These are phyloP conservation scores for Entomortierella chlamydospora DNA, from an alignment of 192 early-diverging fungal species.

Conservation along the genomic window DNA sequence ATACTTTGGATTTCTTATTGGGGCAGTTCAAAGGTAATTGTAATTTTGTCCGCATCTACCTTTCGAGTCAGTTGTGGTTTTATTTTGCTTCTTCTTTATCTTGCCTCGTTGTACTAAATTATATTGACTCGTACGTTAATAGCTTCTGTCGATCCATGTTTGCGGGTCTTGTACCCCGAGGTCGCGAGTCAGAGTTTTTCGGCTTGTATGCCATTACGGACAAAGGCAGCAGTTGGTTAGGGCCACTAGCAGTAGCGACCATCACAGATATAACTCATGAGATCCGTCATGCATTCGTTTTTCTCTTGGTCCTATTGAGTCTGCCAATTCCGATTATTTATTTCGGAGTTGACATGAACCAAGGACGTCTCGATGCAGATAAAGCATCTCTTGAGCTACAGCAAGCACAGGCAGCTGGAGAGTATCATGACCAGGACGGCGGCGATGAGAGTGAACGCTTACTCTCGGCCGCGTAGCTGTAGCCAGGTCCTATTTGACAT, in stretches of 20 bases:
- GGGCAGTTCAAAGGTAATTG: conserved; percentile 53
- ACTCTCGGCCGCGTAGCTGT: background rate
- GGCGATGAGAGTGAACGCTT: conserved; percentile 29
- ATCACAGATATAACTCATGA: conserved; percentile 65
- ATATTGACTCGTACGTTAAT: background rate
- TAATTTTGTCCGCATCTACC: conserved; percentile 5
- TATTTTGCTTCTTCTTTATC: background rate
- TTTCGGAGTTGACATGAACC: conserved; percentile 57
- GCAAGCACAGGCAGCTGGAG: conserved; percentile 1
- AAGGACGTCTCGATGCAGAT: conserved; percentile 61
- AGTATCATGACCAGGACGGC: background rate
- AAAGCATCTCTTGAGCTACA: conserved; percentile 24
- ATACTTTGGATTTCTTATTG: conserved; percentile 56
- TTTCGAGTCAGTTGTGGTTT: too few relatives aligned
- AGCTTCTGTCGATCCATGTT: conserved; percentile 68
- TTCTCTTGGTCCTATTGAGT: conserved; percentile 58
- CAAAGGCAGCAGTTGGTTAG: conserved; percentile 75
- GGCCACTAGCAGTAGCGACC: conserved; percentile 69
- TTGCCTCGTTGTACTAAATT: background rate
- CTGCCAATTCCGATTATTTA: conserved; percentile 64
- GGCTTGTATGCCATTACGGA: conserved; percentile 73
- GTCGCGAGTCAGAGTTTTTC: conserved; percentile 75
- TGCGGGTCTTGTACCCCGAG: conserved; percentile 67
- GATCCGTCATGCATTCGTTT: conserved; percentile 63
- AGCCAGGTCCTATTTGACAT: too few relatives aligned